phyloP scores from a whole-genome alignment of 441 rosid genomes.

The Pelargonium fulgidum region DNA sequence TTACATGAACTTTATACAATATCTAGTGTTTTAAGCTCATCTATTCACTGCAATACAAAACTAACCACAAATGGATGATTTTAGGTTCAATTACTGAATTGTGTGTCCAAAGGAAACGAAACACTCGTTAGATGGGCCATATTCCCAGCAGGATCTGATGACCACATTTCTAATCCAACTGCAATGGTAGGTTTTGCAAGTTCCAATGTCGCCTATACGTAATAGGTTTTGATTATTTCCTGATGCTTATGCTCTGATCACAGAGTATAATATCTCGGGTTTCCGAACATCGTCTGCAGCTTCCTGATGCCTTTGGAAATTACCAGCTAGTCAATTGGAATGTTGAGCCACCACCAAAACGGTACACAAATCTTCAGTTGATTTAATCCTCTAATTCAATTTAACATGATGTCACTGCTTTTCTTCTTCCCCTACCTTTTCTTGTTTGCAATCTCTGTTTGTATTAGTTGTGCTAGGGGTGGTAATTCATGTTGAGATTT shows the following conservation, averaged over 20 bases:
- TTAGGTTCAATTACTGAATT: slow-evolving; percentile 55
- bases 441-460: not conserved
- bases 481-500: not conserved
- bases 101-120: slow-evolving; percentile 47
- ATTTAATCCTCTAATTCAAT: too few species aligned
- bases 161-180: slow-evolving; percentile 46
- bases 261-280: slow-evolving; percentile 61
- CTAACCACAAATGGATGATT: slow-evolving; percentile 15
- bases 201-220: slow-evolving; percentile 5
- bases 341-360: slow-evolving; percentile 39
- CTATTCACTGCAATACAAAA: not conserved
- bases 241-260: slow-evolving; percentile 18
- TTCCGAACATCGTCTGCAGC: slow-evolving; percentile 51
- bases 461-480: not conserved
- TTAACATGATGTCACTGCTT: too few species aligned
- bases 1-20: not conserved
- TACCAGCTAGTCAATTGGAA: slow-evolving; percentile 57
- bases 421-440: too few species aligned
- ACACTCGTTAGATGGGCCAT: slow-evolving; percentile 49
- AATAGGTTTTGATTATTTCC: slow-evolving; percentile 6
- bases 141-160: slow-evolving; percentile 43
- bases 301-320: slow-evolving; percentile 56
- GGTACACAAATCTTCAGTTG: slow-evolving; percentile 29
- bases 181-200: slow-evolving; percentile 43
- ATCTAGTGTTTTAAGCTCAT: not conserved